phyloP scores from a whole-genome alignment of 345 rosid species.

The Syzygium jambos region DNA sequence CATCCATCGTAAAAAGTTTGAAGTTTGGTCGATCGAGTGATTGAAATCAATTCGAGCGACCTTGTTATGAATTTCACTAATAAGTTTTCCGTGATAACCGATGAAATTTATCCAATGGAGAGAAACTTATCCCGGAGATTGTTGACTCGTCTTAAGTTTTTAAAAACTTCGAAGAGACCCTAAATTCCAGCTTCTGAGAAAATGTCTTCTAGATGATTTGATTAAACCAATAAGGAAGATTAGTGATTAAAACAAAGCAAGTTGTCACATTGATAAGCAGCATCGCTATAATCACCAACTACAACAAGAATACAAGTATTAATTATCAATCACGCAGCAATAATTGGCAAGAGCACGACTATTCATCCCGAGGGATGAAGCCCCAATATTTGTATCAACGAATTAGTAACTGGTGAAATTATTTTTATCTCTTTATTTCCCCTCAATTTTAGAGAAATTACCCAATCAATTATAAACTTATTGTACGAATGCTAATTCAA shows the following conservation, averaged over 20 bases:
- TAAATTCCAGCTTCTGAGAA: neutral
- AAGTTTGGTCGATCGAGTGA: neutral
- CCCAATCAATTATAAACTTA: neutral
- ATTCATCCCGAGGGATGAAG: neutral
- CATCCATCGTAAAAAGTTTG: neutral
- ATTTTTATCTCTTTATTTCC: neutral
- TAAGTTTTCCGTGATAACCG: neutral
- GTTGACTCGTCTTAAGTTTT: neutral
- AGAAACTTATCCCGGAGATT: neutral
- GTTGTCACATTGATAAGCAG: neutral
- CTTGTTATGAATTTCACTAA: neutral
- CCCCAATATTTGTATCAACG: neutral
- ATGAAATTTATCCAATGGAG: neutral
- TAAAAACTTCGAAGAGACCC: neutral
- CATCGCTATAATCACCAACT: neutral
- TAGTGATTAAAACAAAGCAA: neutral
- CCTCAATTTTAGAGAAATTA: neutral
- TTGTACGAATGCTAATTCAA: accelerated
- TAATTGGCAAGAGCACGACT: neutral
- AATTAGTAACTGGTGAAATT: neutral
- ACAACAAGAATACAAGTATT: neutral
- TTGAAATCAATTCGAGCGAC: neutral
- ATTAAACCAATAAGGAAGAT: neutral
- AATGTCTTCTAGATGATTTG: neutral
- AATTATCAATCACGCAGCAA: neutral